These are phyloP conservation scores for Talaromyces sp. DNA, from an alignment of 2,329 filamentous ascomycete species.

Conservation along the genomic window DNA sequence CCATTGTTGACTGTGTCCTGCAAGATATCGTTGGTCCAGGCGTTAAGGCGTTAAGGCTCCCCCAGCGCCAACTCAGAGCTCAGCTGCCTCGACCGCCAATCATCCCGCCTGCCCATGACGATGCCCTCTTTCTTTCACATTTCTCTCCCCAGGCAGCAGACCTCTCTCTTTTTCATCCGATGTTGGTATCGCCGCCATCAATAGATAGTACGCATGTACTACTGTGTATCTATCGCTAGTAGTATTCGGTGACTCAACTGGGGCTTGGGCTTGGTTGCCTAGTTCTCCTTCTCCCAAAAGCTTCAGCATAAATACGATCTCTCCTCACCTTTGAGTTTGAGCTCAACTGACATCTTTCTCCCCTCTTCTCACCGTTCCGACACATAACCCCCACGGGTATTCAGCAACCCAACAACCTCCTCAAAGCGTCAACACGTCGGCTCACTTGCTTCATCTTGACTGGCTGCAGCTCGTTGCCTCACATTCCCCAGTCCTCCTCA, in stretches of 20 bases:
- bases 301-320: not conserved
- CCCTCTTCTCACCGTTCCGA: not conserved
- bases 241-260: not conserved
- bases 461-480: conserved; percentile 11
- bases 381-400: not conserved
- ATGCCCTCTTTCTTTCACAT: not conserved
- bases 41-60: not conserved
- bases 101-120: not conserved
- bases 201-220: not conserved
- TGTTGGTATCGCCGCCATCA: not conserved
- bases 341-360: not conserved
- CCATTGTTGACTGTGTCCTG: not conserved
- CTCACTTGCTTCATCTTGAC: conserved; percentile 9
- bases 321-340: not conserved
- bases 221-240: not conserved
- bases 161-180: not conserved
- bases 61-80: conserved; percentile 2
- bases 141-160: conserved; percentile 4
- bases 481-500: conserved; percentile 4
- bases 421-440: not conserved
- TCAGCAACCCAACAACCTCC: not conserved
- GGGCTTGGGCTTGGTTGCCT: not conserved
- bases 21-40: not conserved
- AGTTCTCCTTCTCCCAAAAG: not conserved
- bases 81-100: conserved; percentile 1